Percentiles rank a stretch among this genome's conserved stretches.
These are phyloP conservation scores for Hydnomerulius pinastri DNA, from an alignment of 768 basidiomycete species.

Conservation along the genomic window DNA sequence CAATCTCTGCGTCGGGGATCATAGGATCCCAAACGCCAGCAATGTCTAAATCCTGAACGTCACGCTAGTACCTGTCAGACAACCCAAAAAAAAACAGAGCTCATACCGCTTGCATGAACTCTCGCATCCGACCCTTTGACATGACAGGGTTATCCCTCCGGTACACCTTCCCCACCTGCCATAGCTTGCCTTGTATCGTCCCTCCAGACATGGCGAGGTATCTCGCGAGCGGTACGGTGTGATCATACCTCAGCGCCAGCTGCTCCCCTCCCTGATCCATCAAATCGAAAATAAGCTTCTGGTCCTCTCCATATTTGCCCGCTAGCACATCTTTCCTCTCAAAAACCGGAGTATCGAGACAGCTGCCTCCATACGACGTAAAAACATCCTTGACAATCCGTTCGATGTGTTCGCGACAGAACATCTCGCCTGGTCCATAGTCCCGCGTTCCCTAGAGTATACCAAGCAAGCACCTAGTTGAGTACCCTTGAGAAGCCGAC, in stretches of 20 bases:
- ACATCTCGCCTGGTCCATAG: conserved; percentile 90
- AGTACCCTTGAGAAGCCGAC: conserved; percentile 11
- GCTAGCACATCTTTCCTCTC: conserved; percentile 95
- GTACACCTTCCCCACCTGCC: conserved; percentile 99
- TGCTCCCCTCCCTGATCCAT: conserved; percentile 98
- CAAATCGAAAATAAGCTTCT: conserved; percentile 96
- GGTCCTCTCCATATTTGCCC: conserved; percentile 97
- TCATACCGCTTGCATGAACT: conserved; percentile 94
- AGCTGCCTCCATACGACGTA: conserved; percentile 83
- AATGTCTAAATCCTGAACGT: conserved; percentile 87
- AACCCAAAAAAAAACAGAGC: neutral
- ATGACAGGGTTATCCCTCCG: conserved; percentile 95
- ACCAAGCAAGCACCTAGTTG: conserved; percentile 10
- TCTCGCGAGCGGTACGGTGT: conserved; percentile 95
- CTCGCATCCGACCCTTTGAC: conserved; percentile 97
- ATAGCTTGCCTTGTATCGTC: conserved; percentile 79
- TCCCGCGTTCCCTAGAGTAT: conserved; percentile 85
- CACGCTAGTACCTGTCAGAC: neutral
- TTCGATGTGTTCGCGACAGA: conserved; percentile 89
- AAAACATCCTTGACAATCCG: conserved; percentile 86
- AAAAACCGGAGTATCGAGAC: conserved; percentile 97
- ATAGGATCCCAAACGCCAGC: conserved; percentile 91
- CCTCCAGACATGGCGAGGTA: conserved; percentile 95
- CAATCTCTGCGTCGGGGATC: conserved; percentile 94
- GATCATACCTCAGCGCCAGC: conserved; percentile 91